Base-by-base conservation (phyloP, 169 alveolate genomes). In the Sarcocystis neurona region DNA sequence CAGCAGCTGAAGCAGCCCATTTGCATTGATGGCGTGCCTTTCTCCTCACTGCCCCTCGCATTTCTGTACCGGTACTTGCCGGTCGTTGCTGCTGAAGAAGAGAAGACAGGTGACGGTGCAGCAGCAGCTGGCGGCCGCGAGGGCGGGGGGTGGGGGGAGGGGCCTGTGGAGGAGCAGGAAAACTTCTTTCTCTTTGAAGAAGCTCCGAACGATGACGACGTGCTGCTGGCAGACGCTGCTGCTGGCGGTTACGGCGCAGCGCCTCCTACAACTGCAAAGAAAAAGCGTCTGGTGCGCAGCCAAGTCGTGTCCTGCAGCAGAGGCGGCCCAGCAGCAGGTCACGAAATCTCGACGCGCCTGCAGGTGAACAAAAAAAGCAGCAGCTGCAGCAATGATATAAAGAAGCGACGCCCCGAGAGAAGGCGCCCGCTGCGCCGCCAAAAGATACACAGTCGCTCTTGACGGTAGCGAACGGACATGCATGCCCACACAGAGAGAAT, bases 51-150 rank as follows among this genome's bases (percentile, higher is more conserved):
- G 56, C 82, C 82, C 34, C 37, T 23, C 56, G 82, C 34, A 56
- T 72, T 72, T 23, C 41, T 72, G 56, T 10, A 37, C 56, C 15
- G 82, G 82, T 72, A 72, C 27, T 53, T 72, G 37, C 82, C 82
- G 3, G 82, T 72, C n/a, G n/a, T 43, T 18, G 82, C 82, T 6
- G 82, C 53, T 0, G 41, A 32, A 20, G 58, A 72, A 12, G 82
- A 1, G 12, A 12, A 23, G 53, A n/a, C 2, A 12, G n/a, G 8
- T 4, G 30, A 27, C 43, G 34, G 12, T 27, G 75, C 15, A 20
- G 75, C 10, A 63, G 75, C 15, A 5, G 75, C 41, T 6, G 75
- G 39, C 6, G 12, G 6, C 12, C 75, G 12, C 30, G 56, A 72
- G 58, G 53, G 46, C 8, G 30, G 23, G 3, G 82, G 18, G 27